These are phyloP conservation scores for Leccinum boreale DNA, from an alignment of 768 basidiomycete species.

Conservation along the genomic window DNA sequence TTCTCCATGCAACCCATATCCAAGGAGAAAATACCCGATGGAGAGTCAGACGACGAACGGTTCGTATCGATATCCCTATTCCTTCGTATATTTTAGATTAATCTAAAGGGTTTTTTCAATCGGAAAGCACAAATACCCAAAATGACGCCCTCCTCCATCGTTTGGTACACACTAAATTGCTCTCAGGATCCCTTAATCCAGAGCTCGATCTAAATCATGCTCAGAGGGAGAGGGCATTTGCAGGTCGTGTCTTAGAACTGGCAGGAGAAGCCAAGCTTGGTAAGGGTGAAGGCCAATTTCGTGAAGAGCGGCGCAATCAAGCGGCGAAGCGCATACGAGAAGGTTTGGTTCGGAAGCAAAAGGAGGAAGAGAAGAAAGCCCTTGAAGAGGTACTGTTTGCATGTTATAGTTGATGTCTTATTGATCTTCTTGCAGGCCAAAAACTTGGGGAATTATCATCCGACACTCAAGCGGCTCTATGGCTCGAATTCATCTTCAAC, in stretches of 20 bases:
- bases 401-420: background rate
- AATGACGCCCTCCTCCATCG: slow-evolving; percentile 79
- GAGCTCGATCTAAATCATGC: slow-evolving; percentile 63
- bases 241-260: slow-evolving; percentile 74
- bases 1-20: slow-evolving; percentile 19
- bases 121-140: slow-evolving; percentile 61
- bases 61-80: slow-evolving; percentile 20
- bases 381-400: slow-evolving; percentile 63
- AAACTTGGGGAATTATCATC: slow-evolving; percentile 82
- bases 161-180: slow-evolving; percentile 73
- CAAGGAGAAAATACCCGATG: slow-evolving; percentile 20
- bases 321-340: slow-evolving; percentile 72
- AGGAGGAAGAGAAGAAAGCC: slow-evolving; percentile 47
- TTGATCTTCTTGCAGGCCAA: slow-evolving; percentile 56
- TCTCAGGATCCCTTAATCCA: slow-evolving; percentile 68
- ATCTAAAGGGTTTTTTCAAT: background rate
- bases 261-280: slow-evolving; percentile 67
- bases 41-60: slow-evolving; percentile 57
- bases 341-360: slow-evolving; percentile 62
- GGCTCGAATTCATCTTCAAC: slow-evolving; percentile 33
- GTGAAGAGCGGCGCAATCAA: slow-evolving; percentile 61
- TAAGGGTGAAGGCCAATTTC: slow-evolving; percentile 63
- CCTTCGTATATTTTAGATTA: background rate
- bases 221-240: slow-evolving; percentile 68
- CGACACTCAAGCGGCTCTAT: slow-evolving; percentile 66